phyloP scores from a whole-genome alignment of 352 stramenopile species.

The Globisporangium acanthophoron region DNA sequence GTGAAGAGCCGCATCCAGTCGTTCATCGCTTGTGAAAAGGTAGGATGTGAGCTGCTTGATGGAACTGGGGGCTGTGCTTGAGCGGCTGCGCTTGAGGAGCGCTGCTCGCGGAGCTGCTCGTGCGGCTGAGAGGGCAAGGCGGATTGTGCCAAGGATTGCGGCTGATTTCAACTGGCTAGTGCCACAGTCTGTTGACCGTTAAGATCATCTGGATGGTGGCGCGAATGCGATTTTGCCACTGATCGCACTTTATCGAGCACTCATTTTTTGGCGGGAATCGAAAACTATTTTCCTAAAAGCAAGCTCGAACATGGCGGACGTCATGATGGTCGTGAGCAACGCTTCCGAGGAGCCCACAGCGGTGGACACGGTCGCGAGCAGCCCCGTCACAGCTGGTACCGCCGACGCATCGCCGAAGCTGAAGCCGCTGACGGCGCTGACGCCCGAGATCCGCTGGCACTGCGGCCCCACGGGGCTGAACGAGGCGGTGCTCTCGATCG shows the following conservation, averaged over 20 bases:
- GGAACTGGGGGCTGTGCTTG: no score
- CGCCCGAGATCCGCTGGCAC: slow-evolving; percentile 84
- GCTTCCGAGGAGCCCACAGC: no score
- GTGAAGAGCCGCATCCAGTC: slow-evolving; percentile 69
- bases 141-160: no score
- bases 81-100: no score
- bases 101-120: no score
- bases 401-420: slow-evolving; percentile 1
- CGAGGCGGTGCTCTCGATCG: slow-evolving; percentile 78
- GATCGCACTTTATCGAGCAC: no score
- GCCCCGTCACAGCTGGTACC: not conserved
- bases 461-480: slow-evolving; percentile 85
- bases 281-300: not conserved
- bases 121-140: no score
- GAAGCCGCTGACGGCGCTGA: slow-evolving; percentile 47
- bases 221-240: no score
- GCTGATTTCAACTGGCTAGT: no score
- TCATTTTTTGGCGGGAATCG: not conserved
- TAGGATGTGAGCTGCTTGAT: not conserved
- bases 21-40: slow-evolving; percentile 27
- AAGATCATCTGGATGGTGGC: no score
- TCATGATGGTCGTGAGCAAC: not conserved
- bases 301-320: not conserved
- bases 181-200: no score
- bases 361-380: not conserved